Conservation (phyloP, 345 rosid genomes). For the Zanthoxylum bungeanum region DNA sequence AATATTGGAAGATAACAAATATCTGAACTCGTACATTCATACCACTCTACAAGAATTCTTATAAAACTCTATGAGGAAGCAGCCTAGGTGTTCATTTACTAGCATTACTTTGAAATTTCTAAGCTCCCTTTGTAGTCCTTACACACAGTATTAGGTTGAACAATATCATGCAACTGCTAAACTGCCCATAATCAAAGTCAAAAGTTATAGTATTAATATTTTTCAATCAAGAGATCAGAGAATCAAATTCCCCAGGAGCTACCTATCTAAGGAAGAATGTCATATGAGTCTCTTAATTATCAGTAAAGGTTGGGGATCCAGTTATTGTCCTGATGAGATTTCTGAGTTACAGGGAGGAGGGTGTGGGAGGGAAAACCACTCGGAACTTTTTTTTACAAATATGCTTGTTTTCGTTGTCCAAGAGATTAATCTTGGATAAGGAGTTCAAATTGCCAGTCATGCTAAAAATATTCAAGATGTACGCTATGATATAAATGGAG, state of each 20-base stretch:
- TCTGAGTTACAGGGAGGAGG: background rate
- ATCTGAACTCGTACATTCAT: background rate
- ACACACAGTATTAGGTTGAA: background rate
- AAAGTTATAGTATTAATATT: background rate
- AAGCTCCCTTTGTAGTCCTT: background rate
- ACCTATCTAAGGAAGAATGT: background rate
- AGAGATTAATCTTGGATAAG: background rate
- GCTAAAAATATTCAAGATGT: slow-evolving; percentile 2
- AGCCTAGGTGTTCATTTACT: background rate
- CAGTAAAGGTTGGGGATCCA: background rate
- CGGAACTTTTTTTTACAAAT: background rate
- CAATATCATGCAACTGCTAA: background rate
- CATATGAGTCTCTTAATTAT: background rate
- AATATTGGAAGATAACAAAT: background rate
- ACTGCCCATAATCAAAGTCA: background rate
- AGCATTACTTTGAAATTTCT: slow-evolving; percentile 8
- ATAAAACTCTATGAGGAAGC: background rate
- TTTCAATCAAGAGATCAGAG: background rate
- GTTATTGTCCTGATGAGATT: background rate
- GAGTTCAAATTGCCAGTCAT: background rate
- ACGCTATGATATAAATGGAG: background rate
- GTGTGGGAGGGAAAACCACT: background rate
- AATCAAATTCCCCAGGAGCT: background rate
- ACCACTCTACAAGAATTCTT: background rate
- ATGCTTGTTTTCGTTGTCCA: background rate